phyloP scores from a whole-genome alignment of 352 stramenopile genomes.

The Pythium rhizo-oryzae region DNA sequence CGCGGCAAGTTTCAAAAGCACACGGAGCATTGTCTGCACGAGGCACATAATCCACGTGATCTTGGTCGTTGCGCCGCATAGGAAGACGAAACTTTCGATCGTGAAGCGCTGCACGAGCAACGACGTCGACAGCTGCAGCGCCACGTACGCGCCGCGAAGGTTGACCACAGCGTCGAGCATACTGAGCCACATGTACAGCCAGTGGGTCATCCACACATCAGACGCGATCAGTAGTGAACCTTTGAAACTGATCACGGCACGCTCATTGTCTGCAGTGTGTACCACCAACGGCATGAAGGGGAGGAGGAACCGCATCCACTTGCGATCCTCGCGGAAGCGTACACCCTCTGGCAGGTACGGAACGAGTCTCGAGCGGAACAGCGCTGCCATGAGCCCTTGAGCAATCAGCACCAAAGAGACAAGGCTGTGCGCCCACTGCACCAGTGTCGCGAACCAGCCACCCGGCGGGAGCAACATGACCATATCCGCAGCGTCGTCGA shows the following conservation, averaged over 20 bases:
- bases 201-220: constrained; percentile 71
- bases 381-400: constrained; percentile 42
- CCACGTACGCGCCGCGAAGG: constrained; percentile 47
- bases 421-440: constrained; percentile 45
- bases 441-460: constrained; percentile 39
- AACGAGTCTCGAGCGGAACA: constrained; percentile 40
- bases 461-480: constrained; percentile 43
- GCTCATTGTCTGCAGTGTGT: constrained; percentile 40
- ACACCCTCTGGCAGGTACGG: constrained; percentile 43
- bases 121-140: constrained; percentile 50
- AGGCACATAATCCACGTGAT: constrained; percentile 70
- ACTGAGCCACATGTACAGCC: constrained; percentile 62
- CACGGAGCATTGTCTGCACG: constrained; percentile 38
- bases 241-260: constrained; percentile 52
- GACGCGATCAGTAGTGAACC: constrained; percentile 52
- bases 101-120: constrained; percentile 52
- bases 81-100: constrained; percentile 61
- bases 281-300: constrained; percentile 48
- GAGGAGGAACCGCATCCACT: constrained; percentile 43
- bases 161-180: constrained; percentile 51
- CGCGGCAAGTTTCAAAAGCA: constrained; percentile 34
- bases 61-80: constrained; percentile 45
- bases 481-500: constrained; percentile 42
- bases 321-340: constrained; percentile 34
- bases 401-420: constrained; percentile 44